phyloP scores from a whole-genome alignment of 257 asterid species.

The Dorcoceras hygrometricum region DNA sequence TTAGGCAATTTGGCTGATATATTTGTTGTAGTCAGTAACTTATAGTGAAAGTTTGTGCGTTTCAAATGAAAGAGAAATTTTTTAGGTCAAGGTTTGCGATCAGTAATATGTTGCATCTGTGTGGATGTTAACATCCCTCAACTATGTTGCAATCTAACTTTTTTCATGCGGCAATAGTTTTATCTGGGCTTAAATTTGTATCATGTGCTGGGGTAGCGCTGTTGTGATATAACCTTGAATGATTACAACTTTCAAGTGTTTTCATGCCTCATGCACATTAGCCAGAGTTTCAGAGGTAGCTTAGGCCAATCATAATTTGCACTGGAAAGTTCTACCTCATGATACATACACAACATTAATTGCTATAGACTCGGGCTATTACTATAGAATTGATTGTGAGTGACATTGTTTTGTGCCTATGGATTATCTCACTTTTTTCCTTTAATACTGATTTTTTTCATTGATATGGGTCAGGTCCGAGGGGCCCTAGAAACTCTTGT shows the following conservation, averaged over 20 bases:
- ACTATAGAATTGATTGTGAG: slow-evolving; percentile 3
- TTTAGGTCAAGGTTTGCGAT: neutral
- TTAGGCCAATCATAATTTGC: too few species aligned
- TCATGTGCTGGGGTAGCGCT: neutral
- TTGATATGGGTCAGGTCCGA: slow-evolving; percentile 61
- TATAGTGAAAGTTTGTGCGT: neutral
- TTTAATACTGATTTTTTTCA: slow-evolving; percentile 23
- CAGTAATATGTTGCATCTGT: slow-evolving; percentile 2
- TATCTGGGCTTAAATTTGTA: neutral
- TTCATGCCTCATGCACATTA: neutral
- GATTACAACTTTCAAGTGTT: slow-evolving; percentile 17
- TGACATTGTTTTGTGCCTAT: slow-evolving; percentile 2
- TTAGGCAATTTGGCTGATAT: neutral
- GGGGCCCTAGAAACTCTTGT: slow-evolving; percentile 86
- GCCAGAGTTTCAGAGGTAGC: slow-evolving; percentile 16
- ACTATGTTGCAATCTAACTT: slow-evolving; percentile 5
- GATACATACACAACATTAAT: slow-evolving; percentile 14
- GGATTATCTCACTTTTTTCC: slow-evolving; percentile 16
- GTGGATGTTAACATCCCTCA: neutral
- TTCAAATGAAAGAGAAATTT: neutral
- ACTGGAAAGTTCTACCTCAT: too few species aligned
- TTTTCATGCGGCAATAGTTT: neutral
- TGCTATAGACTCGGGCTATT: slow-evolving; percentile 1
- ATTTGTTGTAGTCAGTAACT: neutral
- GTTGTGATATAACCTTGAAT: slow-evolving; percentile 1